Evolutionary conservation across 768 basidiomycete genomes (phyloP).

Genomic region (Rhodotorula babjevae): DNA sequence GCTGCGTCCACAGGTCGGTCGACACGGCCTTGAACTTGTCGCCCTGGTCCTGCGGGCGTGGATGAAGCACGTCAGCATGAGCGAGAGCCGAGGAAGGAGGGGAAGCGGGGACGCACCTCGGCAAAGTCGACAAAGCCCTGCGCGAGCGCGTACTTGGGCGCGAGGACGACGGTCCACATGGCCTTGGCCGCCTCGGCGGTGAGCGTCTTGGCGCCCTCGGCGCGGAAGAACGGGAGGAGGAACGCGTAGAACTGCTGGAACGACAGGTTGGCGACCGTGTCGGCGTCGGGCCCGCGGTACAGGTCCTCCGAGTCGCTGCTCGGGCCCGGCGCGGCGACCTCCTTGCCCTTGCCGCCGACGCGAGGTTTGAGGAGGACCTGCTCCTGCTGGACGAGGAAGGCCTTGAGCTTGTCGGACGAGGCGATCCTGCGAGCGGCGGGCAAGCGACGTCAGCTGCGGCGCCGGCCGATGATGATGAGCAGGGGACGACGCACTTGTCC

Average conservation of each 20-base stretch:
- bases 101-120: slow-evolving; percentile 50
- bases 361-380: slow-evolving; percentile 38
- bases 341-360: slow-evolving; percentile 6
- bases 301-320: slow-evolving; percentile 49
- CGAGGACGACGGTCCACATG: slow-evolving; percentile 69
- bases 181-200: slow-evolving; percentile 61
- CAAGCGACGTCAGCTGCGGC: background rate
- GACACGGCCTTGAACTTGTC: slow-evolving; percentile 70
- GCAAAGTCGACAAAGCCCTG: slow-evolving; percentile 65
- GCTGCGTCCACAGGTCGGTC: slow-evolving; percentile 78
- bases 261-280: background rate
- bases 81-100: too few species aligned
- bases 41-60: slow-evolving; percentile 47
- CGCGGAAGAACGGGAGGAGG: slow-evolving; percentile 67
- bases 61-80: background rate
- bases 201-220: slow-evolving; percentile 56
- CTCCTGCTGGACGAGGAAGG: slow-evolving; percentile 55
- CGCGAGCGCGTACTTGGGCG: slow-evolving; percentile 63
- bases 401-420: slow-evolving; percentile 54
- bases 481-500: slow-evolving; percentile 4
- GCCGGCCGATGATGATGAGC: too few species aligned
- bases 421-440: slow-evolving; percentile 53
- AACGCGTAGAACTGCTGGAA: slow-evolving; percentile 67
- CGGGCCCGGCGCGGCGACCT: slow-evolving; percentile 48
- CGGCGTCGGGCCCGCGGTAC: slow-evolving; percentile 47